Base-by-base conservation (phyloP, 495 filamentous ascomycete genomes). In the Penicillium paradoxum region DNA sequence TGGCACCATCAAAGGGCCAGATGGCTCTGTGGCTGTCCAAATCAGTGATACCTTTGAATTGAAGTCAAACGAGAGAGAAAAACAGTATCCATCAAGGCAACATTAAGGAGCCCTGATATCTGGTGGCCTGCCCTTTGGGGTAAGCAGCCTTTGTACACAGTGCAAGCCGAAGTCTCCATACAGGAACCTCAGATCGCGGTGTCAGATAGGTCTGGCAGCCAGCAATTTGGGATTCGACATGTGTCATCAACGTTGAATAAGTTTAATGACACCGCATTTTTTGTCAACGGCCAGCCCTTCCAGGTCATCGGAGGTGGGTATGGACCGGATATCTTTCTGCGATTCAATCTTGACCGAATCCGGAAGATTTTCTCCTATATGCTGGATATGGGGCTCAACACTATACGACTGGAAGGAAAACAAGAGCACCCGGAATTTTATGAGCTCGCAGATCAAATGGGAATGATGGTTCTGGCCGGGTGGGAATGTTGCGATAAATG, bases 91-190 rank as follows among this genome's bases (percentile, higher is more conserved):
- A 58, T 73, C 1, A 64, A 64, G 4, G 56, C 76, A 3, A 29
- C 77, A 14, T 68, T 83, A 0, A 45, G 68, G 3, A 72, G 80
- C 22, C 84, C 88, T 2, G 65, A 79, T 17, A 73, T 93, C 18
- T 95, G 90, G 90, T 91, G 85, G 71, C 88, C 90, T 13, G 70
- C 79, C n/a, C 69, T 77, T 6, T 90, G 90, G 73, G 90, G 90
- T 24, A 65, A 78, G 45, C 89, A 91, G 55, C 83, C 85, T 0
- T 68, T 92, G 10, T 93, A 92, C 61, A 76, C 62, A 61, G 41
- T 82, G 65, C 47, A 66, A 4, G 45, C 80, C 6, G 70, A 70
- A 9, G 65, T 70, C 3, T 63, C 66, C 3, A 53, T 71, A 3
- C 54, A 67, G 17, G 55, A 65, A 15, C 48, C 33, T 5, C 19